Evolutionary conservation across 371 early-diverging fungal genomes (phyloP), one percentile per base, ranked within the genome.

Genomic region (Syncephalastrum sp.): DNA sequence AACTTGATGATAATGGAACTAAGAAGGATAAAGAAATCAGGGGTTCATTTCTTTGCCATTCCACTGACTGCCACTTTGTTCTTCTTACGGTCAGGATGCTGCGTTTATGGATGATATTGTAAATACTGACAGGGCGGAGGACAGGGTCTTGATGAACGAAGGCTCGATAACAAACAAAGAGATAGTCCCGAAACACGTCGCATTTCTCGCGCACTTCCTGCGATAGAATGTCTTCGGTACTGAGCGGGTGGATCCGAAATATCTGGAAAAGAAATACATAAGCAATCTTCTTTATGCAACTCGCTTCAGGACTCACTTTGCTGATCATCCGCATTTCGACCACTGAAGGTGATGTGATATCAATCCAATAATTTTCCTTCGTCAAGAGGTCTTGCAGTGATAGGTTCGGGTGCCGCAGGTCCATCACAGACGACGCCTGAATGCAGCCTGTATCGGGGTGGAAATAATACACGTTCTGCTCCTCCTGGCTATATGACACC

Each of bases 141-240:
- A 86, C 89, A 33, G 38, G 38, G 48, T 72, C 71, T 12, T 77
- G 69, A 47, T 77, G 75, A 25, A 89, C 85, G 60, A 91, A 86
- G 6, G 86, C 79, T n/a, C 91, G 85, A 65, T 92, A 91, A 65
- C 87, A 86, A 23, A 95, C 85, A 81, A 96, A 96, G 74, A 92
- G 91, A 77, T 97, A 97, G 61, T 90, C 84, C 19, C 84, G 81
- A 61, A 94, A 95, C 56, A 91, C 79, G 67, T 97, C 98, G 65
- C 93, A 93, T 64, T 97, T 97, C 65, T 96, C 97, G 1, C 96
- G 81, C 1, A 83, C 86, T 61, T 96, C 98, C 59, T 95, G 88
- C 21, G 89, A 89, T 69, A 89, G 82, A 51, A 97, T 91, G 67
- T 96, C 97, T 72, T 97, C 96, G 15, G 86, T 85, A 1, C 96